These are phyloP conservation scores for Colletotrichum theobromicola DNA, from an alignment of 2,329 filamentous ascomycete species.

Conservation along the genomic window DNA sequence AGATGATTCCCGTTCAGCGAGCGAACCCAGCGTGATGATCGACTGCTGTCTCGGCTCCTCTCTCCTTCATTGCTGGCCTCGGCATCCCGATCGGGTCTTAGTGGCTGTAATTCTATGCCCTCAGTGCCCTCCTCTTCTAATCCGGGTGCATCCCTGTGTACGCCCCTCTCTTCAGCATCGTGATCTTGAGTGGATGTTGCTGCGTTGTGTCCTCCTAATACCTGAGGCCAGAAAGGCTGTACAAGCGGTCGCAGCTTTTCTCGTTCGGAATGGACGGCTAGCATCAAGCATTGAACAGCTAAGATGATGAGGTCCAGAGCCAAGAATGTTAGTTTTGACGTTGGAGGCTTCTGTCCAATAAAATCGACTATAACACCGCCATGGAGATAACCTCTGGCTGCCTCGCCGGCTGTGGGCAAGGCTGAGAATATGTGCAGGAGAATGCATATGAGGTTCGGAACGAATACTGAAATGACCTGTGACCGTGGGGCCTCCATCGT, in stretches of 20 bases:
- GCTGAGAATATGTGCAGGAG: constrained; percentile 62
- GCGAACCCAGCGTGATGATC: constrained; percentile 21
- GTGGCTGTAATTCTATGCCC: constrained; percentile 52
- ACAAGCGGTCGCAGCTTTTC: constrained; percentile 56
- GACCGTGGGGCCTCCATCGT: constrained; percentile 60
- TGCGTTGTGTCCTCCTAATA: background rate
- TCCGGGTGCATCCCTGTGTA: constrained; percentile 44
- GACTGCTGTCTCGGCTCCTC: constrained; percentile 20
- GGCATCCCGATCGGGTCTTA: constrained; percentile 12
- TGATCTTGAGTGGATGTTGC: constrained; percentile 46
- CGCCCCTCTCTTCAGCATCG: constrained; percentile 62
- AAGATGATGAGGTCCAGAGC: constrained; percentile 62
- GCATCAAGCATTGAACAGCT: constrained; percentile 66
- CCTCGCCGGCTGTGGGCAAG: constrained; percentile 62
- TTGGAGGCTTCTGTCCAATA: constrained; percentile 68
- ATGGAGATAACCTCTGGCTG: constrained; percentile 68
- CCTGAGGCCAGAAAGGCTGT: constrained; percentile 10
- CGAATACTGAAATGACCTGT: constrained; percentile 62
- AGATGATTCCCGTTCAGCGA: constrained; percentile 38
- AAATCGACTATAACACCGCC: constrained; percentile 73
- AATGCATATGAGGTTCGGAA: constrained; percentile 65
- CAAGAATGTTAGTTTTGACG: constrained; percentile 60
- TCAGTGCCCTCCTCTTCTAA: constrained; percentile 40
- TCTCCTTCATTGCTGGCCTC: background rate
- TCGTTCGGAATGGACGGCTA: constrained; percentile 65